Evolutionary conservation across 495 filamentous ascomycete genomes (phyloP).

Genomic region (Jackrogersella multiformis): DNA sequence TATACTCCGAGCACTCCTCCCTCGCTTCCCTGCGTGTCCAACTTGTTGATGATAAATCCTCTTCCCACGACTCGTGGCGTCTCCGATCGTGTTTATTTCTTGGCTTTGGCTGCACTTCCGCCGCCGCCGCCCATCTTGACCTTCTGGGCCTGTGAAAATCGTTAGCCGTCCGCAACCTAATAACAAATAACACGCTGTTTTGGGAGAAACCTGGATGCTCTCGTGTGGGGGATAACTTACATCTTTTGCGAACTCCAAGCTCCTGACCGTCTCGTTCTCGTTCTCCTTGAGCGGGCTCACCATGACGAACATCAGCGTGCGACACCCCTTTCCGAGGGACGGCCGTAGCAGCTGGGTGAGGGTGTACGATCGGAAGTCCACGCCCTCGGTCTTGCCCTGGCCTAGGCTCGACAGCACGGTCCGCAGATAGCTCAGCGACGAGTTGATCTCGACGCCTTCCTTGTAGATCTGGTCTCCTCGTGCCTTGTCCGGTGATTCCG

Average conservation of each 20-base stretch:
- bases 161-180: slow-evolving; percentile 30
- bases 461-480: slow-evolving; percentile 83
- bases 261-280: slow-evolving; percentile 91
- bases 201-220: too few relatives aligned
- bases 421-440: slow-evolving; percentile 87
- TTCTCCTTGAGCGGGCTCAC: slow-evolving; percentile 91
- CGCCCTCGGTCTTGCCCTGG: slow-evolving; percentile 83
- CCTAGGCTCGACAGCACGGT: slow-evolving; percentile 94
- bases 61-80: neutral
- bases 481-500: slow-evolving; percentile 87
- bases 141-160: slow-evolving; percentile 40
- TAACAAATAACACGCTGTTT: too few relatives aligned
- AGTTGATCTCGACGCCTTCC: slow-evolving; percentile 98
- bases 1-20: neutral
- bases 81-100: slow-evolving; percentile 16
- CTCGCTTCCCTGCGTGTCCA: neutral
- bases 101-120: slow-evolving; percentile 19
- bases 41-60: neutral
- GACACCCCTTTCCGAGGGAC: slow-evolving; percentile 92
- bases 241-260: slow-evolving; percentile 96
- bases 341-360: slow-evolving; percentile 96
- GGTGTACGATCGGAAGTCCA: slow-evolving; percentile 97
- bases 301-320: slow-evolving; percentile 99
- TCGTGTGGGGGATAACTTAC: slow-evolving; percentile 50
- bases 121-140: slow-evolving; percentile 47